phyloP scores from a whole-genome alignment of 1,284 basidiomycete species.

The Leccinum brunneo-olivaceum region DNA sequence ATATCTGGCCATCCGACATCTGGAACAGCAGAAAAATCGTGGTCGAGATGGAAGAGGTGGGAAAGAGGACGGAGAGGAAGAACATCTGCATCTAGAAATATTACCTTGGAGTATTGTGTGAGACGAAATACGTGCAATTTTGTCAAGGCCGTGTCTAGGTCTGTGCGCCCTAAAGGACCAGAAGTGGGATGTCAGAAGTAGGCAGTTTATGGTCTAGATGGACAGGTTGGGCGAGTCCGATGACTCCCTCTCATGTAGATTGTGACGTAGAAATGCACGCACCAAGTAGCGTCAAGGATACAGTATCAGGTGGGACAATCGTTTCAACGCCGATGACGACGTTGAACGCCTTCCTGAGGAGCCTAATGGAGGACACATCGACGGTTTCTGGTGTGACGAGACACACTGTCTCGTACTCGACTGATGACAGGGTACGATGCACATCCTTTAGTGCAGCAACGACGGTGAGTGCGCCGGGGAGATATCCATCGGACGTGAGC shows the following conservation, averaged over 20 bases:
- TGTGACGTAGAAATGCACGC: slow-evolving; percentile 17
- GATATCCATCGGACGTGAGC: slow-evolving; percentile 84
- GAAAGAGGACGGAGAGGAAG: slow-evolving; percentile 84
- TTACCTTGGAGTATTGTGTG: slow-evolving; percentile 78
- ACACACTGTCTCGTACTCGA: slow-evolving; percentile 81
- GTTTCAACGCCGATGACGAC: slow-evolving; percentile 87
- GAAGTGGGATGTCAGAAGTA: slow-evolving; percentile 13
- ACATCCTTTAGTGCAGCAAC: slow-evolving; percentile 79
- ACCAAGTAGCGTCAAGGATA: slow-evolving; percentile 80
- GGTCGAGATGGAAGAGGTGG: slow-evolving; percentile 75
- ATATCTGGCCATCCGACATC: slow-evolving; percentile 99
- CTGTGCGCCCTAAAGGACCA: slow-evolving; percentile 69
- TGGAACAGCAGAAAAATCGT: slow-evolving; percentile 84
- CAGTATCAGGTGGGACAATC: slow-evolving; percentile 60
- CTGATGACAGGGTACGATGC: slow-evolving; percentile 51
- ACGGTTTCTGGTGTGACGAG: slow-evolving; percentile 91
- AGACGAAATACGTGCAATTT: slow-evolving; percentile 95
- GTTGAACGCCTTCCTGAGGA: slow-evolving; percentile 77
- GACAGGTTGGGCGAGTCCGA: slow-evolving; percentile 1
- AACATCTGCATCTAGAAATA: slow-evolving; percentile 95
- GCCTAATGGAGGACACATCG: slow-evolving; percentile 78
- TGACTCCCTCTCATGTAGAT: background rate
- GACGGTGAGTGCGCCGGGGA: slow-evolving; percentile 86
- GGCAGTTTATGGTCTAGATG: too few species aligned
- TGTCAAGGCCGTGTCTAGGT: slow-evolving; percentile 87